Percentiles rank a stretch among this genome's conserved stretches.
Evolutionary conservation across 2,329 filamentous ascomycete genomes (phyloP).

Genomic region (Talaromyces sp.): DNA sequence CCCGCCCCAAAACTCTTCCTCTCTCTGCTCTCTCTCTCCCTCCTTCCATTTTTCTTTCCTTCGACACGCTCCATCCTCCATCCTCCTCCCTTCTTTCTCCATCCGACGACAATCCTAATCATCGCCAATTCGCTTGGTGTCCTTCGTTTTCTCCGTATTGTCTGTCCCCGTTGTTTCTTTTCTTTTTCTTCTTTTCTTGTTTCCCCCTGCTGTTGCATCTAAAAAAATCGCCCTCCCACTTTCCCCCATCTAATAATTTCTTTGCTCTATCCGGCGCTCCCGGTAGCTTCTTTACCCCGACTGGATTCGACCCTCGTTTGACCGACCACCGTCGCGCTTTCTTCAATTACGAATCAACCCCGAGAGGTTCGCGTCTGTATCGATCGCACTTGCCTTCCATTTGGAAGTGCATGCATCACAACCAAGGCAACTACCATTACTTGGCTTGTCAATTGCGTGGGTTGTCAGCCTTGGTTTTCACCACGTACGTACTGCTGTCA

Average conservation of each 20-base stretch:
- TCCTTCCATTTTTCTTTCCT: slow-evolving; percentile 9
- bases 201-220: slow-evolving; percentile 5
- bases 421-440: neutral
- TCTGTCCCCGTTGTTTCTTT: slow-evolving; percentile 21
- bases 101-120: slow-evolving; percentile 1
- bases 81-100: slow-evolving; percentile 16
- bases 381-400: neutral
- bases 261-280: slow-evolving; percentile 8
- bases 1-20: neutral
- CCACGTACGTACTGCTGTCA: neutral
- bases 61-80: slow-evolving; percentile 12
- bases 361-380: neutral
- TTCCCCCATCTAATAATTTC: neutral
- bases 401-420: neutral
- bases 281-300: neutral
- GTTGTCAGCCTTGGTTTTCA: too few relatives aligned
- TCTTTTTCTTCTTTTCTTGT: slow-evolving; percentile 14
- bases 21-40: slow-evolving; percentile 2
- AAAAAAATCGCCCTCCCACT: neutral
- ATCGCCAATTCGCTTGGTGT: slow-evolving; percentile 18
- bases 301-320: slow-evolving; percentile 6
- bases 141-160: slow-evolving; percentile 16
- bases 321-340: neutral
- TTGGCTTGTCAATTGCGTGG: too few relatives aligned
- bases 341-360: neutral